A percentile compares a stretch with the other conserved stretches of the same genome.
Evolutionary conservation across 345 rosid genomes (phyloP).

Genomic region (Mercurialis annua): DNA sequence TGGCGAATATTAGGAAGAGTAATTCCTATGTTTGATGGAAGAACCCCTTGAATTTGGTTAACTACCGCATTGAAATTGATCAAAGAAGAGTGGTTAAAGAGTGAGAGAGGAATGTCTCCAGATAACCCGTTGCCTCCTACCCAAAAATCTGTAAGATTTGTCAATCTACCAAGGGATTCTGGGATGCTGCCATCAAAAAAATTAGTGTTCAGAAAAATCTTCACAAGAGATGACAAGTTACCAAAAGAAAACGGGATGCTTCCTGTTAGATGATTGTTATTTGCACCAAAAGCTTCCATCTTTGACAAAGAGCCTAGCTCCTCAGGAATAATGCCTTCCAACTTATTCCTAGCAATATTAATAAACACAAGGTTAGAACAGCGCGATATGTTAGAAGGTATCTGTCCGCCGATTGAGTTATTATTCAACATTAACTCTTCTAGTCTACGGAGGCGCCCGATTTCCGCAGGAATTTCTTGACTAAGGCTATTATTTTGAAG

Average conservation of each 20-base stretch:
- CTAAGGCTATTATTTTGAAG: background rate
- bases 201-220: background rate
- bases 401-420: background rate
- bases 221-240: background rate
- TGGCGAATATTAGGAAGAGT: background rate
- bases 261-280: background rate
- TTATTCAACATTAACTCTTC: background rate
- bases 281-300: background rate
- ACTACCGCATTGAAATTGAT: background rate
- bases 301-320: background rate
- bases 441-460: background rate
- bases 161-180: background rate
- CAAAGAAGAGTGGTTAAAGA: background rate
- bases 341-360: background rate
- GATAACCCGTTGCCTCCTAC: background rate
- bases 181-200: background rate
- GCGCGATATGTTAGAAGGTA: background rate
- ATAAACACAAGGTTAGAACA: background rate
- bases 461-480: background rate
- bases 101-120: background rate
- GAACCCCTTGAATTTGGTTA: background rate
- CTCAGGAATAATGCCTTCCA: background rate
- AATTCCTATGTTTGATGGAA: background rate
- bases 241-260: slow-evolving; percentile 1
- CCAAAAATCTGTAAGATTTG: background rate